These are phyloP conservation scores for Microdochium bolleyi DNA, from an alignment of 2,329 filamentous ascomycete species.

Conservation along the genomic window DNA sequence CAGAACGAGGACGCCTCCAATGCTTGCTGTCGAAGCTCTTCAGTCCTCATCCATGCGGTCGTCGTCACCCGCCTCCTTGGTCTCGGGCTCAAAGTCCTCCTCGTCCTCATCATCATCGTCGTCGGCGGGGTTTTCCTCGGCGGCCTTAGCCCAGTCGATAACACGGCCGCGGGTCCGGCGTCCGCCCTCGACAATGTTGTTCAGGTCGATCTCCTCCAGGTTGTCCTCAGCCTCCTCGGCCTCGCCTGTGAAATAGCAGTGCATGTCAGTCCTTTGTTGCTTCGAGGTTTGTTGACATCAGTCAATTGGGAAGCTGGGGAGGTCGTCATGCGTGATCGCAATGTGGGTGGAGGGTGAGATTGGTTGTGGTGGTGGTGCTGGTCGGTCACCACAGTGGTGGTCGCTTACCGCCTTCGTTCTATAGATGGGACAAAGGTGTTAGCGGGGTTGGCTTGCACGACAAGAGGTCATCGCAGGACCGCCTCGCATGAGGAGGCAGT, in stretches of 20 bases:
- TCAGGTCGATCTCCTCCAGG: constrained; percentile 83
- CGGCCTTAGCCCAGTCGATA: constrained; percentile 91
- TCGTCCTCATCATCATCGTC: constrained; percentile 77
- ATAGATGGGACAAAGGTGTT: too few species aligned
- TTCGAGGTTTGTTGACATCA: not conserved
- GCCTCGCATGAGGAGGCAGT: constrained; percentile 1
- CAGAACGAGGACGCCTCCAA: not conserved
- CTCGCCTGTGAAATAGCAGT: constrained; percentile 34
- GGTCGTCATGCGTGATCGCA: not conserved
- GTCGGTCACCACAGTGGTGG: constrained; percentile 2
- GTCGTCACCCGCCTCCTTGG: constrained; percentile 55
- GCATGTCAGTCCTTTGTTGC: constrained; percentile 14
- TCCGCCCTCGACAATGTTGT: constrained; percentile 75
- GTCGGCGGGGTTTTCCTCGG: constrained; percentile 65
- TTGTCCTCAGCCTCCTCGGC: constrained; percentile 68
- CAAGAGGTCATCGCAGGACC: not conserved
- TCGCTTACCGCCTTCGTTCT: constrained; percentile 1
- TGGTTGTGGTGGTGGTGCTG: constrained; percentile 1
- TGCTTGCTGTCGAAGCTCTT: not conserved
- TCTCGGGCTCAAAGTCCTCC: constrained; percentile 52
- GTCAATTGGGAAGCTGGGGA: too few species aligned
- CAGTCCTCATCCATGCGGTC: constrained; percentile 60
- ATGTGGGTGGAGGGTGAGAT: not conserved
- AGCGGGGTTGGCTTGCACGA: not conserved
- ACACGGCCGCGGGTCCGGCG: constrained; percentile 84